Base-by-base conservation (phyloP, 2,329 filamentous ascomycete genomes). In the Botrytis fabae region DNA sequence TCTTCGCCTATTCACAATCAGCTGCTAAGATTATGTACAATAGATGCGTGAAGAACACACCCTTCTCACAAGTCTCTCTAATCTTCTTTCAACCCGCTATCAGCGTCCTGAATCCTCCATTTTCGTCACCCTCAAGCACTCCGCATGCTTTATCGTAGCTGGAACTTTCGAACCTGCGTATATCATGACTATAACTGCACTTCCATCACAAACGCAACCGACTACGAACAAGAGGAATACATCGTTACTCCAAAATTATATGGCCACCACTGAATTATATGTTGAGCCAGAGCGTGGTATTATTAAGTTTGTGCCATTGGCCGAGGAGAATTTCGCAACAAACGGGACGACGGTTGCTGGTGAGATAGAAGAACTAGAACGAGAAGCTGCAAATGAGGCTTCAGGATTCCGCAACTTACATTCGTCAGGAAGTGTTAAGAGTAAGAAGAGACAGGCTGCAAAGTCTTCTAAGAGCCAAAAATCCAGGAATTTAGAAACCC, bases 191-290 rank as follows among this genome's bases (percentile, higher is more conserved):
- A 88, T 97, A 74, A 91, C 88, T 51, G 90, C 93, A 0, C 85
- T 96, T 16, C 86, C 92, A 1, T 85, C 85, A 18, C 87, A 93
- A 76, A 84, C 96, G 73, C 90, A 91, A 74, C 89, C 92, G 0
- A 87, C 90, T 5, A 93, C 89, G 70, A 97, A 97, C 83, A 92
- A 92, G 80, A 89, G 93, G 75, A 96, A 95, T 81, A 90, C 93
- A 1, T 86, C 87, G n/a, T 83, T 97, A 28, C 87, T 97, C 5
- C 93, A 96, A 80, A 86, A 85, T n/a, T 91, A 92, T 80, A 87
- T 97, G 81, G 86, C 90, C 22, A 91, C 93, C 38, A 61, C 48
- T 35, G 85, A 90, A 0, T 84, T 97, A 0, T 87, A 88, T 2
- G 92, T 97, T 4, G 78, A 85, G 0, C 82, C 90, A 0, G 84